phyloP scores from a whole-genome alignment of 768 basidiomycete species.

The Suillus clintonianus region DNA sequence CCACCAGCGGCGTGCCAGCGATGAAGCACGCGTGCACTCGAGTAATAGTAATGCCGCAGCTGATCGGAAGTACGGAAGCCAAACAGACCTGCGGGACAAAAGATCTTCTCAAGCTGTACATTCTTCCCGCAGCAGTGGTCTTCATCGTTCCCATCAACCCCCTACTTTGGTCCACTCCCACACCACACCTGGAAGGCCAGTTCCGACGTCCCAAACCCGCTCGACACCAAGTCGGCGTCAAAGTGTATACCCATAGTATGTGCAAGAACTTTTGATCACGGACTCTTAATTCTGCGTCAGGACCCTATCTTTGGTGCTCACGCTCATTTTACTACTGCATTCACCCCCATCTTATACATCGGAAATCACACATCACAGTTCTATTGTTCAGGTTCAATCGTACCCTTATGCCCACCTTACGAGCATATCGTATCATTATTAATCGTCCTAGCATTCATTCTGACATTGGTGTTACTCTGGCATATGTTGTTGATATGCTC shows the following conservation, averaged over 20 bases:
- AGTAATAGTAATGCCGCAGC: slow-evolving; percentile 11
- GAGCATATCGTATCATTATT: slow-evolving; percentile 6
- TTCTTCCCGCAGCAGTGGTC: slow-evolving; percentile 6
- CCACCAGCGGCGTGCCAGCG: slow-evolving; percentile 33
- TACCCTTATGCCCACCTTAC: slow-evolving; percentile 6
- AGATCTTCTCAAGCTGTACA: slow-evolving; percentile 12
- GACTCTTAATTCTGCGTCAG: slow-evolving; percentile 11
- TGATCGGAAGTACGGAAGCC: slow-evolving; percentile 17
- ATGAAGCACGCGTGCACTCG: slow-evolving; percentile 22
- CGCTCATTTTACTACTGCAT: slow-evolving; percentile 20
- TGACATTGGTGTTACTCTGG: background rate
- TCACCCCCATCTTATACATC: slow-evolving; percentile 20
- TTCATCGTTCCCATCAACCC: slow-evolving; percentile 26
- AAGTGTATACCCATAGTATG: slow-evolving; percentile 20
- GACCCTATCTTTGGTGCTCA: slow-evolving; percentile 1
- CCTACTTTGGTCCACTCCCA: slow-evolving; percentile 13
- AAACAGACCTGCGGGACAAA: slow-evolving; percentile 16
- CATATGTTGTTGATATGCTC: background rate
- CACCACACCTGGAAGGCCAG: slow-evolving; percentile 16
- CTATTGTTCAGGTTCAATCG: slow-evolving; percentile 1
- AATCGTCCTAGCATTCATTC: slow-evolving; percentile 1
- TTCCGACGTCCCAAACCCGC: slow-evolving; percentile 18
- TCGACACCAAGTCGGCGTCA: slow-evolving; percentile 16
- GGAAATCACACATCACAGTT: slow-evolving; percentile 13
- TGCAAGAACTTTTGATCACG: background rate